Evolutionary conservation across 108 stramenopile species (phyloP).

Genomic region (Aureococcus anophagefferens): DNA sequence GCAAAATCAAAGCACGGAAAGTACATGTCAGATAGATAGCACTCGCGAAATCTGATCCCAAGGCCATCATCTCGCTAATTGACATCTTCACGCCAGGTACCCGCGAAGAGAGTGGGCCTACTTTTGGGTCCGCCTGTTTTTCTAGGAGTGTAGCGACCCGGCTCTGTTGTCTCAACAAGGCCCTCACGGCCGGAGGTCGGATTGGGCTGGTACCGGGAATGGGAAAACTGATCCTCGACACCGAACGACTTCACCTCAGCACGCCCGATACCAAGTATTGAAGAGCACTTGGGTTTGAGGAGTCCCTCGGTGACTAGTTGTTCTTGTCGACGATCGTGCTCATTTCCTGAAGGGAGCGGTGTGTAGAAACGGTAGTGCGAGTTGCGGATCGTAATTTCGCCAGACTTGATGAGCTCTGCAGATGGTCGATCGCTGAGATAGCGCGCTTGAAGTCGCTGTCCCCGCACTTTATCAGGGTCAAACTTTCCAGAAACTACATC

Average conservation of each 20-base stretch:
- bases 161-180: constrained; percentile 1
- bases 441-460: no score
- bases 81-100: no score
- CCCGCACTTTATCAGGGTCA: neutral
- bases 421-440: neutral
- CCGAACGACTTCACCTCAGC: constrained; percentile 5
- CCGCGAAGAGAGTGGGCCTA: no score
- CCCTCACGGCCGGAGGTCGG: constrained; percentile 3
- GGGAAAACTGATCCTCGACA: constrained; percentile 16
- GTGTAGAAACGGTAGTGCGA: constrained; percentile 1
- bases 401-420: neutral
- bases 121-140: constrained; percentile 9
- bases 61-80: no score
- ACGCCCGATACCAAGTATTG: constrained; percentile 5
- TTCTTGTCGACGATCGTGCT: constrained; percentile 10
- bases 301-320: constrained; percentile 14
- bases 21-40: no score
- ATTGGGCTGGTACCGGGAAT: neutral
- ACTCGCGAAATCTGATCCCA: no score
- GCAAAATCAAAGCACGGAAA: no score
- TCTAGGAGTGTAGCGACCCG: constrained; percentile 10
- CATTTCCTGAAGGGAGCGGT: neutral
- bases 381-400: constrained; percentile 8
- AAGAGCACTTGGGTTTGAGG: constrained; percentile 8
- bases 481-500: neutral